Base-by-base conservation (phyloP, 345 rosid genomes). In the Salix suchowensis region DNA sequence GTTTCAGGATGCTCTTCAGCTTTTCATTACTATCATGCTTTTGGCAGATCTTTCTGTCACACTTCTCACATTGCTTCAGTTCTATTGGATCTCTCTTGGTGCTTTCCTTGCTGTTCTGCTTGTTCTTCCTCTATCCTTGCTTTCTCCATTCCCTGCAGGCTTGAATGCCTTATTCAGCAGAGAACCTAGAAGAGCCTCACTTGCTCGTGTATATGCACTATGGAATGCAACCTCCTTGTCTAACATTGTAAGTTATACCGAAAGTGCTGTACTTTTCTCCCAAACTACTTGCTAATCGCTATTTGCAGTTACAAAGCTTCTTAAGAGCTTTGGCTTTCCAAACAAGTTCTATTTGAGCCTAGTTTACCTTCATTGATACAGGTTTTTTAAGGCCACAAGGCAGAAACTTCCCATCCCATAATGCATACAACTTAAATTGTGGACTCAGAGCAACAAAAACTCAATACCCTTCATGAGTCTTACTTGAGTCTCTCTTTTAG, bases 121-220 rank as follows among this genome's bases (percentile, higher is more conserved):
- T 74, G 77, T 96, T 76, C 99, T 92, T 83, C 99, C 99, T 84
- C 87, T 92, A 12, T 85, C 98, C 52, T 78, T 93, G 81, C 94
- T 96, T 74, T 92, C 94, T 72, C 98, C 98, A 65, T 89, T 96
- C 86, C 98, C 93, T 4, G 97, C 99, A 11, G 99, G 98, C 58
- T 83, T 96, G 84, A 93, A 93, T 86, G 98, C 99, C 54, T 91
- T 96, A 76, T 89, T 91, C 81, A 93, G 99, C 84, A 93, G 83
- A 86, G 98, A 93, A 86, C 88, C 97, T 74, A 88, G 97, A 82
- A 89, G 92, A 85, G 95, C 98, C 74, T 89, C 89, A 70, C 97
- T 92, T 74, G 85, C 97, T 80, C 99, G 99, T 79, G 86, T 91
- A 60, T 93, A 89, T 78, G 91, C 92, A 70, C 81, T 96, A 58